Evolutionary conservation across 164 flowering plant species (phyloP), one percentile per base, ranked within the genome.

Genomic region (Macadamia tetraphylla): DNA sequence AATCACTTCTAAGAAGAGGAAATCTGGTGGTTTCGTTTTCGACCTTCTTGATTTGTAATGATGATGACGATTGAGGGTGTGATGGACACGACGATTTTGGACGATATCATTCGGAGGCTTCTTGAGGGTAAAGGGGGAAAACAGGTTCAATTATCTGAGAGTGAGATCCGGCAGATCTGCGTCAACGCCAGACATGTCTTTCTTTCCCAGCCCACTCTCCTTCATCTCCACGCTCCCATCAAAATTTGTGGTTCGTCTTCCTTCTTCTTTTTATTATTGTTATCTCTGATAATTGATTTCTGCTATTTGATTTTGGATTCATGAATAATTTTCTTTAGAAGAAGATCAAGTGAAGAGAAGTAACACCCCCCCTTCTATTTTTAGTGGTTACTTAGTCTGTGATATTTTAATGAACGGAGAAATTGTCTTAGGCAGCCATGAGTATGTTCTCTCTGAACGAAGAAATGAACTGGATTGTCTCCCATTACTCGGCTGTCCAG

Each of bases 151-250:
- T 77, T 91, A 1, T 87, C 91, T 0, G 97, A 91, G 64, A 79
- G 75, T 31, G 97, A 91, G 85, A 88, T 91, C 83, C 88, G 97
- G 6, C 90, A 86, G 73, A 87, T 91, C 53, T 91, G 97, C 69
- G 81, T 88, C 81, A 87, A 86, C 82, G 89, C 97, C 48, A 79
- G 91, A 10, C 86, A 91, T 15, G 79, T 87, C 72, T 86, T 91
- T 75, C 80, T 91, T 30, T 77, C 86, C 64, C 88, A 91, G 77
- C 94, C 94, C 15, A 82, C 66, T 76, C 94, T 91, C 31, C 84
- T 89, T 35, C 77, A 76, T 49, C 68, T 91, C 46, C 79, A 58
- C 29, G 91, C 94, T 9, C 97, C 97, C n/a, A 76, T 91, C 70
- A 84, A 87, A 83, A 87, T 91, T 73, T 84, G 90, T 55, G 94